Evolutionary conservation across 495 filamentous ascomycete genomes (phyloP).

Genomic region (Aspergillus bertholletiae): DNA sequence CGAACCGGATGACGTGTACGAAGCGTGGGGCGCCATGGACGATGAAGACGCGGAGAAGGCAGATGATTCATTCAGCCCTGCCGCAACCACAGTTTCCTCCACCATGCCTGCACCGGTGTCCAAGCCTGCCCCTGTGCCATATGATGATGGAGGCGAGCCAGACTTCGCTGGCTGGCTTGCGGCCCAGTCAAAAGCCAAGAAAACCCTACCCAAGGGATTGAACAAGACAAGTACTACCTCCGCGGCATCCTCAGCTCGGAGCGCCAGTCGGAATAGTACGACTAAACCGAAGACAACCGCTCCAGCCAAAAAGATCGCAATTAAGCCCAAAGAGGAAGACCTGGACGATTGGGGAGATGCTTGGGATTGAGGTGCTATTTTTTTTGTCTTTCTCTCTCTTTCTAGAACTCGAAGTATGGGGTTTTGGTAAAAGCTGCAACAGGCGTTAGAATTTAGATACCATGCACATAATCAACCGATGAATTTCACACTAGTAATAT

Average conservation of each 20-base stretch:
- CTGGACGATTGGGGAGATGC: conserved; percentile 55
- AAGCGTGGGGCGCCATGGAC: conserved; percentile 71
- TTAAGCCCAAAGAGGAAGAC: conserved; percentile 47
- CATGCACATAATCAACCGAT: not conserved
- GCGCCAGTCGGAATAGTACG: conserved; percentile 30
- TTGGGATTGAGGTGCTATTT: conserved; percentile 38
- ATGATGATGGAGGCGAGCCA: conserved; percentile 80
- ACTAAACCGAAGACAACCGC: conserved; percentile 36
- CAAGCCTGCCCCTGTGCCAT: conserved; percentile 46
- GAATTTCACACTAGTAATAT: not conserved
- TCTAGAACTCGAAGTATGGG: not conserved
- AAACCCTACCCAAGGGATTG: conserved; percentile 74
- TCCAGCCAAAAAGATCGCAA: conserved; percentile 45
- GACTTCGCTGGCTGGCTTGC: conserved; percentile 94
- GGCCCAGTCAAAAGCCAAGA: conserved; percentile 73
- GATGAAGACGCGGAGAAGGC: conserved; percentile 53
- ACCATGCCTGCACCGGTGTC: conserved; percentile 25
- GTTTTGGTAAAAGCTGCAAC: not conserved
- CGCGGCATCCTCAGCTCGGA: conserved; percentile 21
- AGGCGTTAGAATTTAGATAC: not conserved
- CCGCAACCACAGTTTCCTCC: conserved; percentile 33
- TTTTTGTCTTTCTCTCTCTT: not conserved
- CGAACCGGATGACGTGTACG: conserved; percentile 53
- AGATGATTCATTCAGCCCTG: conserved; percentile 47
- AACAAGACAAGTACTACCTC: conserved; percentile 48